A percentile compares a stretch with the other conserved stretches of the same genome.
Evolutionary conservation across 192 early-diverging fungal species (phyloP).

Genomic region (Kickxella alabastrina): DNA sequence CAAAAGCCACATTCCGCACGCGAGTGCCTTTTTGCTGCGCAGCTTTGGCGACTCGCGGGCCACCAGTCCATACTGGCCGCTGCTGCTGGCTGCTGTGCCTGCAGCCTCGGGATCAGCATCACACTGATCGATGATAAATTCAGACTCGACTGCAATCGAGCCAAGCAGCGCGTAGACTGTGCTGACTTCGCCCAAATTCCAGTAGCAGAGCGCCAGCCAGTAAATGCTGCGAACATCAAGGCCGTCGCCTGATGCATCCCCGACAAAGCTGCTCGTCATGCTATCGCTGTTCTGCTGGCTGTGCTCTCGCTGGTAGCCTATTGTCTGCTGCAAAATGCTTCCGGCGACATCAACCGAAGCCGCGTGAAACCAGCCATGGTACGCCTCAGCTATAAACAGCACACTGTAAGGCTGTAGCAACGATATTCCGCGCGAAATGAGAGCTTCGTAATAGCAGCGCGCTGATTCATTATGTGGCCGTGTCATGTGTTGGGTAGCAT

Average conservation of each 20-base stretch:
- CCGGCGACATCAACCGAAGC: constrained; percentile 21
- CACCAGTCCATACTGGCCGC: not conserved
- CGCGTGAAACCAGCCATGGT: constrained; percentile 46
- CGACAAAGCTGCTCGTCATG: not conserved
- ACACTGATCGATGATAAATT: constrained; percentile 22
- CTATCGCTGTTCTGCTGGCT: not conserved
- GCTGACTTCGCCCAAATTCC: constrained; percentile 46
- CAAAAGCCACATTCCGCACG: constrained; percentile 43
- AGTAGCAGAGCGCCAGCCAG: constrained; percentile 49
- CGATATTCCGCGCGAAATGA: constrained; percentile 40
- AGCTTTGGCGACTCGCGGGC: constrained; percentile 10
- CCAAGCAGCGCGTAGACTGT: constrained; percentile 26
- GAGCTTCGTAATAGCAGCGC: constrained; percentile 32
- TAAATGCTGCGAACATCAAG: constrained; percentile 47
- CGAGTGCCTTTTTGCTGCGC: constrained; percentile 34
- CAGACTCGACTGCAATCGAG: constrained; percentile 22
- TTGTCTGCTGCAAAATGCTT: constrained; percentile 34
- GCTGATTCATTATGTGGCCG: constrained; percentile 33
- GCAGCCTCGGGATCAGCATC: constrained; percentile 2
- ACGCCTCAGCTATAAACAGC: constrained; percentile 38
- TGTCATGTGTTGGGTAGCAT: not conserved
- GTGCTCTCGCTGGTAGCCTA: too few species aligned
- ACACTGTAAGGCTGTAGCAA: constrained; percentile 42
- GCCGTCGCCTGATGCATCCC: not conserved
- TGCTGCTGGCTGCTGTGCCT: not conserved